Percentiles rank a stretch among this genome's conserved stretches.
Evolutionary conservation across 2,329 filamentous ascomycete species (phyloP).

Genomic region (Corinectria fuckeliana): DNA sequence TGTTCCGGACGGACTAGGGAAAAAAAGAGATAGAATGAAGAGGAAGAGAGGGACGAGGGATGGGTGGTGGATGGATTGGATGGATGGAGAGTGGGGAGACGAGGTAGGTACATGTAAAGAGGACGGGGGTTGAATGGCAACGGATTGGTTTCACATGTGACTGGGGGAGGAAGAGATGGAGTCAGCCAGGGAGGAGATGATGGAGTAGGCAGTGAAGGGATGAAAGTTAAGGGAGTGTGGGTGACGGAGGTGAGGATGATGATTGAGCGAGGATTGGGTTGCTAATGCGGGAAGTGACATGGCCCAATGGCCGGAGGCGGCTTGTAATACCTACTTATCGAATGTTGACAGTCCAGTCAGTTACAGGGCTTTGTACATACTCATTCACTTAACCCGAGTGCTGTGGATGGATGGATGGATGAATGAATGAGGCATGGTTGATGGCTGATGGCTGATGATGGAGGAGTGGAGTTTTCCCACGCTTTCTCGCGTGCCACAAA

Average conservation of each 20-base stretch:
- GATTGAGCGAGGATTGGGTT: too few species aligned
- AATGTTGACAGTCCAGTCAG: too few species aligned
- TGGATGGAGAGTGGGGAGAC: not conserved
- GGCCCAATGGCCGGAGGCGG: too few species aligned
- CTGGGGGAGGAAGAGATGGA: not conserved
- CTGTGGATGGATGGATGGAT: too few species aligned
- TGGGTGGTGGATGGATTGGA: not conserved
- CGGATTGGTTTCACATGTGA: conserved; percentile 19
- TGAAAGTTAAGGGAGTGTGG: too few species aligned
- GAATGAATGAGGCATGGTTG: not conserved
- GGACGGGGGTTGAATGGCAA: too few species aligned
- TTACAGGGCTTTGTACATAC: too few species aligned
- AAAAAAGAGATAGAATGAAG: not conserved
- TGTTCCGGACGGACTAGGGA: not conserved
- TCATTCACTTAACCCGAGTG: too few species aligned
- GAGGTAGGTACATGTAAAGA: too few species aligned
- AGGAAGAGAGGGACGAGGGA: not conserved
- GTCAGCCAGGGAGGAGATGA: not conserved
- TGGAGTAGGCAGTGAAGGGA: not conserved
- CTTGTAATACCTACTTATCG: not conserved
- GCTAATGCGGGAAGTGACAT: too few species aligned
- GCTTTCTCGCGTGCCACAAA: not conserved
- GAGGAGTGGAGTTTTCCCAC: not conserved
- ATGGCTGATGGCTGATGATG: not conserved
- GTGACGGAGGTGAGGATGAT: too few species aligned